Evolutionary conservation across 1,284 basidiomycete species (phyloP).

Genomic region (Trichosporon asahii): DNA sequence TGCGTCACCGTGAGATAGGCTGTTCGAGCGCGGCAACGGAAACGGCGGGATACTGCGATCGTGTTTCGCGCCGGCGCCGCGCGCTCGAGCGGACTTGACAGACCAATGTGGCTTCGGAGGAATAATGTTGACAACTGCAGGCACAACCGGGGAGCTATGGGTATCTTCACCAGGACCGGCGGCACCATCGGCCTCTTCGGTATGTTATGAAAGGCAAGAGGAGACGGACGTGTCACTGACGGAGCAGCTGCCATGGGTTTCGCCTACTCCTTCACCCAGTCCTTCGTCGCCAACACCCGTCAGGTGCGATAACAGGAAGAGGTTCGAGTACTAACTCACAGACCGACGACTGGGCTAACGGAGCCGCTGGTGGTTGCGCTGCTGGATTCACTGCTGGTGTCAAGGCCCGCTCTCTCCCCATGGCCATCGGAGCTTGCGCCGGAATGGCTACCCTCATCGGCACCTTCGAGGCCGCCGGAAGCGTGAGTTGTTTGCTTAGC

Average conservation of each 20-base stretch:
- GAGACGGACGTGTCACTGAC: not conserved
- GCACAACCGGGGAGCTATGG: constrained; percentile 81
- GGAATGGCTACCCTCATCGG: constrained; percentile 77
- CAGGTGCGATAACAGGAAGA: constrained; percentile 47
- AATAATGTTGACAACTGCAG: constrained; percentile 28
- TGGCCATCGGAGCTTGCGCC: constrained; percentile 75
- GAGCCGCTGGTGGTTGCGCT: constrained; percentile 83
- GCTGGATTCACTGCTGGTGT: constrained; percentile 87
- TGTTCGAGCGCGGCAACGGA: not conserved
- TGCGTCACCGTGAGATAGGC: constrained; percentile 29
- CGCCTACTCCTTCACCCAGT: constrained; percentile 77
- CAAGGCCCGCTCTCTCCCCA: constrained; percentile 76
- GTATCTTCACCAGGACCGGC: constrained; percentile 73
- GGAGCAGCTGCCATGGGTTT: constrained; percentile 81
- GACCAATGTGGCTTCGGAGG: not conserved
- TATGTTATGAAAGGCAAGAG: constrained; percentile 51
- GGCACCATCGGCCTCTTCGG: constrained; percentile 78
- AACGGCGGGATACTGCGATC: not conserved
- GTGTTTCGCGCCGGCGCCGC: not conserved
- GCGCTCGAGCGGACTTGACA: not conserved
- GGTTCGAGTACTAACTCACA: constrained; percentile 19
- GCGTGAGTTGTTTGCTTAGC: constrained; percentile 30
- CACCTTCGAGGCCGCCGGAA: constrained; percentile 76
- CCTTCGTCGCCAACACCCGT: constrained; percentile 74
- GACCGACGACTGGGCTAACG: constrained; percentile 78